Conservation (phyloP, 352 stramenopile species). For the Thalassiosira mediterranea region DNA sequence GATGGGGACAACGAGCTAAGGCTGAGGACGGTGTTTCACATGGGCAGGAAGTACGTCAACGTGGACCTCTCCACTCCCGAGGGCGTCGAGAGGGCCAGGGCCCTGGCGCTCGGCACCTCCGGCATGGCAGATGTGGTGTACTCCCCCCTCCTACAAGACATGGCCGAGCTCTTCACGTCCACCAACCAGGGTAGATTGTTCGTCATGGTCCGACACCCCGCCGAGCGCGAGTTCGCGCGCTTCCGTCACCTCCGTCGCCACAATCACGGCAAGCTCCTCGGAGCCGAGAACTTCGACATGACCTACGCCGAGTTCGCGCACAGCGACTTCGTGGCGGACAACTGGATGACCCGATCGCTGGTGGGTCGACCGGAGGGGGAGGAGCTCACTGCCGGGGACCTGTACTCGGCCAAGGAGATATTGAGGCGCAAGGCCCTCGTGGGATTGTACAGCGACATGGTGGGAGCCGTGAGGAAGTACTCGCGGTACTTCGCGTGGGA, state of each 20-base stretch:
- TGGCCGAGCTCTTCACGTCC: slow-evolving; percentile 15
- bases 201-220: slow-evolving; percentile 42
- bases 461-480: slow-evolving; percentile 28
- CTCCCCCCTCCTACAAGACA: slow-evolving; percentile 31
- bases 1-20: not conserved
- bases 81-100: slow-evolving; percentile 39
- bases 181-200: slow-evolving; percentile 35
- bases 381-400: slow-evolving; percentile 32
- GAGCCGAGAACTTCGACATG: slow-evolving; percentile 23
- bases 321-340: slow-evolving; percentile 35
- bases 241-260: slow-evolving; percentile 24
- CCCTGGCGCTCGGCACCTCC: slow-evolving; percentile 27
- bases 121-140: slow-evolving; percentile 38
- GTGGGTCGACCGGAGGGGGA: slow-evolving; percentile 14
- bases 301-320: slow-evolving; percentile 34
- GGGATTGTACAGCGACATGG: slow-evolving; percentile 39
- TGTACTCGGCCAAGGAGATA: slow-evolving; percentile 58
- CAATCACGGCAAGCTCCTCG: not conserved
- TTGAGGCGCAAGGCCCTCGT: slow-evolving; percentile 48
- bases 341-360: slow-evolving; percentile 47
- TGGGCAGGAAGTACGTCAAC: slow-evolving; percentile 45
- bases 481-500: slow-evolving; percentile 56
- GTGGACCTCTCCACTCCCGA: slow-evolving; percentile 38
- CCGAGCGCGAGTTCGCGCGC: slow-evolving; percentile 36
- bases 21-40: slow-evolving; percentile 7